phyloP scores from a whole-genome alignment of 306 rosid species.

The Fragaria nilgerrensis region DNA sequence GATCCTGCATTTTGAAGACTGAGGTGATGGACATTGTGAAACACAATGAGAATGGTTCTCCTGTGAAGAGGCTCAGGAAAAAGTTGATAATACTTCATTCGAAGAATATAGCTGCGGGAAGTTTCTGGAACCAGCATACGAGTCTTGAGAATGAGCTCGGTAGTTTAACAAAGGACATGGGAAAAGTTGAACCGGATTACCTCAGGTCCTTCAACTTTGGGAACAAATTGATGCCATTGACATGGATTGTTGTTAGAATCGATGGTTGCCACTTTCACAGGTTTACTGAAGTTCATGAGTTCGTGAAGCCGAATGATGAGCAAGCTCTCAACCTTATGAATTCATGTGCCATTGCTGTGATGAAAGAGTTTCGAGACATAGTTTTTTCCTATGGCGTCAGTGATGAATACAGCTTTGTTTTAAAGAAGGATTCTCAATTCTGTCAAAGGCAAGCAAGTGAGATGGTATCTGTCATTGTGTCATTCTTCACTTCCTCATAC shows the following conservation, averaged over 20 bases:
- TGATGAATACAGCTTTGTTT: constrained; percentile 79
- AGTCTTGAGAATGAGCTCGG: constrained; percentile 71
- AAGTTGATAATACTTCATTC: constrained; percentile 46
- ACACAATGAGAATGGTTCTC: constrained; percentile 55
- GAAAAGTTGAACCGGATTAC: constrained; percentile 67
- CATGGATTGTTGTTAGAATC: constrained; percentile 72
- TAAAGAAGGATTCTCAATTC: constrained; percentile 53
- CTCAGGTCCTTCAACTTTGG: constrained; percentile 66
- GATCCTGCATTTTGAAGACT: constrained; percentile 64
- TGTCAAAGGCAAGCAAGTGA: constrained; percentile 54
- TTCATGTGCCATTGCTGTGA: constrained; percentile 63
- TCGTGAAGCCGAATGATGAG: constrained; percentile 88
- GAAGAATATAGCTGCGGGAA: constrained; percentile 52
- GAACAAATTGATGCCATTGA: constrained; percentile 57
- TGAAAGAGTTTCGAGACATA: constrained; percentile 60
- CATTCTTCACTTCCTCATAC: constrained; percentile 69
- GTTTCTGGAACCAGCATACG: constrained; percentile 57
- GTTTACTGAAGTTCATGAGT: constrained; percentile 67
- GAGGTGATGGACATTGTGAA: constrained; percentile 58
- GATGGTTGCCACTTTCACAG: constrained; percentile 92
- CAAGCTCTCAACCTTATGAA: constrained; percentile 83
- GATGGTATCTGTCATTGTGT: constrained; percentile 52
- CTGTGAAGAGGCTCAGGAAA: constrained; percentile 58
- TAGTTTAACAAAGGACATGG: constrained; percentile 49
- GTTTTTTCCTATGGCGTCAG: constrained; percentile 78